Base-by-base conservation (phyloP, 768 basidiomycete species). In the Hericium erinaceus region DNA sequence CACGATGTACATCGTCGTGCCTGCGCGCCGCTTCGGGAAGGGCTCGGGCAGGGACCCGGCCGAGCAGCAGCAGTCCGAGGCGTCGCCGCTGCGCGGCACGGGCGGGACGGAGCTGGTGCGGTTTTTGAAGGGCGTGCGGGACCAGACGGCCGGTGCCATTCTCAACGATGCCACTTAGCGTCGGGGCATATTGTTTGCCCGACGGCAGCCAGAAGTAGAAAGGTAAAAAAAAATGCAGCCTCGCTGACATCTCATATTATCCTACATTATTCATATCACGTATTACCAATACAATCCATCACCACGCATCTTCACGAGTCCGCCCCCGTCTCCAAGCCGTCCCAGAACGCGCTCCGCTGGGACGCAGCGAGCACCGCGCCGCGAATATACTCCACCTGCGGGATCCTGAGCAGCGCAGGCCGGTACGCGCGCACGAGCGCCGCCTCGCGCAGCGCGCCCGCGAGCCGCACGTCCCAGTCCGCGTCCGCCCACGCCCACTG, bases 71-170 rank as follows among this genome's bases (percentile, higher is more conserved):
- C 0, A 12, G 11, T 41, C 5, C 58, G 56, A 24, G 5, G 57
- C 39, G n/a, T 67, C 64, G 37, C 64, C 64, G 46, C 62, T 77
- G 26, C 70, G 72, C 60, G 83, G 83, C 5, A 83, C 82, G 13
- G 83, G 83, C 3, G 83, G 83, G 3, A 82, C 82, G 12, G 73
- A 77, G 18, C 69, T 82, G 48, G 77, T 80, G 58, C 70, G 71
- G 51, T 85, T 85, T 65, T 68, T 85, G 58, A 83, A 83, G 68
- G 70, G 74, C 62, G 77, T 80, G 20, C 68, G 83, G 61, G 80
- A 81, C 61, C 72, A 75, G 60, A 83, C 80, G 7, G 69, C 68
- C 3, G 62, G 64, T 28, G 70, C 74, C 44, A 65, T 72, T 20
- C 60, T 76, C 28, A 4, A 33, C 5, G 28, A 33, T 4, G 28